phyloP scores from a whole-genome alignment of 345 rosid genomes.

The Brassica juncea region DNA sequence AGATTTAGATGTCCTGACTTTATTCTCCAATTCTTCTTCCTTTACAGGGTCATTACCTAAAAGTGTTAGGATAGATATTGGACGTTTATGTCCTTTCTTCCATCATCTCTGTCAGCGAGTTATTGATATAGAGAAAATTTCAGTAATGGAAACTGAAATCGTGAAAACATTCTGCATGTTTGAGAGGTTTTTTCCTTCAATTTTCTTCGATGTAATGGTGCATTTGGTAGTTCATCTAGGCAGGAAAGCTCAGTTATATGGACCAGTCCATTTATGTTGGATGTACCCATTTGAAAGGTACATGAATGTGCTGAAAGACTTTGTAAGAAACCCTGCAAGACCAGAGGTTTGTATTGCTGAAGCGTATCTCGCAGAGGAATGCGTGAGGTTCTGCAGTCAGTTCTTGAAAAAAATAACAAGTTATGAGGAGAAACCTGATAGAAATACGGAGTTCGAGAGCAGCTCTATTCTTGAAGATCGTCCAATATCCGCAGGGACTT shows the following conservation, averaged over 20 bases:
- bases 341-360: too few relatives aligned
- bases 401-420: too few relatives aligned
- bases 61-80: background rate
- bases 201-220: background rate
- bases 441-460: too few relatives aligned
- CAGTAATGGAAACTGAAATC: background rate
- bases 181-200: background rate
- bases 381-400: too few relatives aligned
- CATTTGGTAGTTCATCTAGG: background rate
- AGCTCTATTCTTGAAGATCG: too few relatives aligned
- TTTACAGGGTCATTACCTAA: background rate
- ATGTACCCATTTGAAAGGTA: background rate
- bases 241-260: background rate
- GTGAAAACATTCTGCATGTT: background rate
- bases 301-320: too few relatives aligned
- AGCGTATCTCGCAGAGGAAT: too few relatives aligned
- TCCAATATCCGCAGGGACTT: too few relatives aligned
- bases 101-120: background rate
- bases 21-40: too few relatives aligned
- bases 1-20: too few relatives aligned
- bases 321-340: too few relatives aligned
- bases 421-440: too few relatives aligned
- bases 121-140: background rate
- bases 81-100: background rate
- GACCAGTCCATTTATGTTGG: background rate